Base-by-base conservation (phyloP, 345 rosid species). In the Acer saccharum region DNA sequence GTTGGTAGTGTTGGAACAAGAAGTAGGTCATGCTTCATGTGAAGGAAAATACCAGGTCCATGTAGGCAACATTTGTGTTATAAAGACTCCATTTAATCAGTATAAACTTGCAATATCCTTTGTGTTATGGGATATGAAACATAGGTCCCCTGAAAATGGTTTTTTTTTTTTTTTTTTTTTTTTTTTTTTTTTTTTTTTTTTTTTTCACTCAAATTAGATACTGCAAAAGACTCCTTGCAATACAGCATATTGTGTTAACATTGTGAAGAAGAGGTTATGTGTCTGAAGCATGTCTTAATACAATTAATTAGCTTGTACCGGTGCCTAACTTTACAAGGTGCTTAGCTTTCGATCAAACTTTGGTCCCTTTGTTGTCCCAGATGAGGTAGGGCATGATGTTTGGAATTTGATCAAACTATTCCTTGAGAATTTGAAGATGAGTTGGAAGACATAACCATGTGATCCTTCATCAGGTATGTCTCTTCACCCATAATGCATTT, bases 401-500 rank as follows among this genome's bases (percentile, higher is more conserved):
- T 27, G 13, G 23, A 13, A 25, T 20, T 25, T 23, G 27, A 32
- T 39, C 52, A 35, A 48, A 10, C 13, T 29, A 32, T 32, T 46
- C 2, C n/a, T 7, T 27, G 17, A 64, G 32, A 57, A 35, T 62
- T 25, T 58, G 70, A 48, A n/a, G 27, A 71, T 64, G 63, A 80
- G 68, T 60, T 66, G 41, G 74, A 65, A 78, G 75, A 80, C 83
- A 83, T 65, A 46, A 60, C 82, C 80, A 80, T 76, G 86, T 76
- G 83, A 78, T 65, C 60, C 70, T 32, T 67, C 77, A 10, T 52
- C 20, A 43, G 58, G 46, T 43, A 8, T 43, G 46, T 43, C 46
- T 43, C 46, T 43, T 8, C 10, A 1, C 9, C 46, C 9, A 43
- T 1, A 8, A 43, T 8, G 46, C 2, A 7, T 43, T 61, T 61